Base-by-base conservation (phyloP, 805 yeast genomes). In the Yarrowia sp. region DNA sequence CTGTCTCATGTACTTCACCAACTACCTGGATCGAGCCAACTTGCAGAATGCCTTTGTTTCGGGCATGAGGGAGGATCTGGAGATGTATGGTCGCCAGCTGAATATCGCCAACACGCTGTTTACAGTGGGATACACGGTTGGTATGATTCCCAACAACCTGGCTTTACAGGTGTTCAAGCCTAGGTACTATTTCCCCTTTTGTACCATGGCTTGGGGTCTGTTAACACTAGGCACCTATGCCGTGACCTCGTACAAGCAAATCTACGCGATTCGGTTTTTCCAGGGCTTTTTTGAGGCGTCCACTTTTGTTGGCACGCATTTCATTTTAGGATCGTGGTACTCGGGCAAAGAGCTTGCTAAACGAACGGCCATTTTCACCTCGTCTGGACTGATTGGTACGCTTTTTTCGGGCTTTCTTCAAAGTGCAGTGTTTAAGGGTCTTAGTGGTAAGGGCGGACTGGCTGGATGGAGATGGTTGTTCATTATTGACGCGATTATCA, bases 21-120 rank as follows among this genome's bases (percentile, higher is more conserved):
- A 84, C 68, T 81, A 83, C 66, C 71, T 85, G 41, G 88, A 85
- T 71, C 77, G 82, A 60, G 72, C 79, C 44, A 82, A 82, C 66
- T 69, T 83, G 65, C 72, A 79, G 28, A 79, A 81, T 67, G 87
- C 88, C 3, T 85, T 83, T 70, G 85, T 81, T 33, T 77, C 84
- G 13, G 87, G 87, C 8, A 81, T 85, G 86, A 75, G 81, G 66
- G 82, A 81, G 66, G 87, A 68, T 22, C 74, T 82, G 48, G 39
- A 68, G 17, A 69, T 76, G 61, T 74, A 71, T 15, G 84, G 83
- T 3, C 78, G 82, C 66, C 83, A 82, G 67, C 75, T 82, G 51
- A 78, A 80, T 22, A 74, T 79, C 64, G 81, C 83, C 35, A 80
- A 80, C 66, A 81, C 82, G 11, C 70, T 75, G 17, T 70, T 72